Evolutionary conservation across 371 early-diverging fungal species (phyloP).

Genomic region (Fennellomyces sp.): DNA sequence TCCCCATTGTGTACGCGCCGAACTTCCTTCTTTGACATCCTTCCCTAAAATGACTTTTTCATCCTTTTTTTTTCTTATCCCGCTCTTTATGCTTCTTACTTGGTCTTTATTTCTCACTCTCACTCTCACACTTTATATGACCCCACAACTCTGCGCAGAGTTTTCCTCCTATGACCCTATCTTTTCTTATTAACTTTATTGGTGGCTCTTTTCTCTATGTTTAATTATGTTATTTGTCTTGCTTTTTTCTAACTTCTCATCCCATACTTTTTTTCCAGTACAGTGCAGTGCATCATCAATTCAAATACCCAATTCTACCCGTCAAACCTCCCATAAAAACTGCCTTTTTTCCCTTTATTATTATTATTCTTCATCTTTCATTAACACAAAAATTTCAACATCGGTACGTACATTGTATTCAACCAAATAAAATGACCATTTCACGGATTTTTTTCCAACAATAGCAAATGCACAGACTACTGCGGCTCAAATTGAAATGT

Average conservation of each 20-base stretch:
- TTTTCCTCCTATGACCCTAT: background rate
- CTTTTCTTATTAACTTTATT: background rate
- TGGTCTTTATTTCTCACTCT: background rate
- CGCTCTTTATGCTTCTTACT: background rate
- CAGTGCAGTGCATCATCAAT: background rate
- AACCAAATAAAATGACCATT: too few species aligned
- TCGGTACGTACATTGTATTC: too few species aligned
- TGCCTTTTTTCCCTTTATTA: too few species aligned
- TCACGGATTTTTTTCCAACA: background rate
- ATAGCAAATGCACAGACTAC: conserved; percentile 10
- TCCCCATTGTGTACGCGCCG: background rate
- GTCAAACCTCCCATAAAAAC: too few species aligned
- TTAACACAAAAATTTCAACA: too few species aligned
- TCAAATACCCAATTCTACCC: too few species aligned
- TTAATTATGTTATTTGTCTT: conserved; percentile 6
- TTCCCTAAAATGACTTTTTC: conserved; percentile 29
- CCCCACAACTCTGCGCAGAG: background rate
- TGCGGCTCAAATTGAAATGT: background rate
- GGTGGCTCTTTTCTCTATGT: background rate
- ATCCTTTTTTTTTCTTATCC: conserved; percentile 5
- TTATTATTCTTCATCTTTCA: too few species aligned
- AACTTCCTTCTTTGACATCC: conserved; percentile 12
- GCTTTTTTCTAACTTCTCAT: background rate
- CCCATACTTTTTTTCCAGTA: background rate
- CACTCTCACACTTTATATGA: background rate